A percentile compares a stretch with the other conserved stretches of the same genome.
phyloP scores from a whole-genome alignment of 208 protist genomes.

The Hexamita inflata region DNA sequence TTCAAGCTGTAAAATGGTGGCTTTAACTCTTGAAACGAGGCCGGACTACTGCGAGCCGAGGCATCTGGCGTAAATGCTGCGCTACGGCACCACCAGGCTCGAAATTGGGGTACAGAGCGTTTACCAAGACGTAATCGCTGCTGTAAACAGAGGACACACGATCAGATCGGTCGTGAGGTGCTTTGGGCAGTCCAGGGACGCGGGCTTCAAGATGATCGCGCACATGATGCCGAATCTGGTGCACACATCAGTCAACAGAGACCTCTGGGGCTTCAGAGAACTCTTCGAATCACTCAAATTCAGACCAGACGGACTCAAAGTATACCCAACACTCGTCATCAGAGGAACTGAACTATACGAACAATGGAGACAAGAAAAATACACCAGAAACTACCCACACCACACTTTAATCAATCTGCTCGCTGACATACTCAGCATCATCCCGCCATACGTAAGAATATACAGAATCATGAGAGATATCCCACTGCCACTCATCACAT shows the following conservation, averaged over 20 bases:
- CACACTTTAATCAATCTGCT: slow-evolving; percentile 65
- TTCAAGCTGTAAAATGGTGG: slow-evolving; percentile 77
- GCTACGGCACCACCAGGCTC: slow-evolving; percentile 81
- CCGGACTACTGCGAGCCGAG: slow-evolving; percentile 81
- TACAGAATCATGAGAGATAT: slow-evolving; percentile 93
- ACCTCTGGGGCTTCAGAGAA: slow-evolving; percentile 69
- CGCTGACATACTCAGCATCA: slow-evolving; percentile 68
- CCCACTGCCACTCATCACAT: slow-evolving; percentile 82
- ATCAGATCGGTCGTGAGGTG: slow-evolving; percentile 47
- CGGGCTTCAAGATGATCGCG: slow-evolving; percentile 90
- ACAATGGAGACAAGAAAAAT: slow-evolving; percentile 64
- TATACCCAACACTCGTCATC: slow-evolving; percentile 97
- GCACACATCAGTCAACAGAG: slow-evolving; percentile 70
- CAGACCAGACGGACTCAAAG: slow-evolving; percentile 84
- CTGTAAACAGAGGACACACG: slow-evolving; percentile 75
- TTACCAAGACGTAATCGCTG: slow-evolving; percentile 74
- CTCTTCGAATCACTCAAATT: slow-evolving; percentile 69
- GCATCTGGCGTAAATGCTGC: slow-evolving; percentile 63
- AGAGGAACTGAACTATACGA: slow-evolving; percentile 78
- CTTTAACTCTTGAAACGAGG: slow-evolving; percentile 93
- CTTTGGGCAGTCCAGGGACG: slow-evolving; percentile 63
- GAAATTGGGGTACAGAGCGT: slow-evolving; percentile 94
- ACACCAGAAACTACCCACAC: slow-evolving; percentile 34
- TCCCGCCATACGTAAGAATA: slow-evolving; percentile 92
- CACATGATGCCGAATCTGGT: slow-evolving; percentile 98